Conservation (phyloP, 2,329 filamentous ascomycete genomes). For the Pestalotiopsis sp. region DNA sequence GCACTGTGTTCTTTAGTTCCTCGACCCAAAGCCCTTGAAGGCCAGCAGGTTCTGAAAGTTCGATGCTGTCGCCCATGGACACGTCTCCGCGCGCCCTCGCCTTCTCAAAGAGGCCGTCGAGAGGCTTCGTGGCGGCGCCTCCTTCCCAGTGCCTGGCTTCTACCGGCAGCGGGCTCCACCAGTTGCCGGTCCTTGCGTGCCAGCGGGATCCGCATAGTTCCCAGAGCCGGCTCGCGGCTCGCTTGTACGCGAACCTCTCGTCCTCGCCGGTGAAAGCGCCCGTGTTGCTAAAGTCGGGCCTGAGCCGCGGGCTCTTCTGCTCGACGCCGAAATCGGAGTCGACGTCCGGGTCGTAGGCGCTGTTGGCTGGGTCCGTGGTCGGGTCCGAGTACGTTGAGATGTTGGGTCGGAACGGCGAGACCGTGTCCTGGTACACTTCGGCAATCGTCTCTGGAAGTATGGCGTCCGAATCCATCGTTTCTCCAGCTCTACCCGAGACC, state of each 20-base stretch:
- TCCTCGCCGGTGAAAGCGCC: conserved; percentile 77
- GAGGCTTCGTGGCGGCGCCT: conserved; percentile 20
- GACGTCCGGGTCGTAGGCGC: conserved; percentile 57
- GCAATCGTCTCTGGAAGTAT: conserved; percentile 67
- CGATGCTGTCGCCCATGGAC: conserved; percentile 40
- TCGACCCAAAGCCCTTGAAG: conserved; percentile 37
- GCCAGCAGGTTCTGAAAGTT: conserved; percentile 46
- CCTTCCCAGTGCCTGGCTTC: conserved; percentile 71
- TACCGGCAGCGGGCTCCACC: conserved; percentile 69
- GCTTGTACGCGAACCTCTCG: conserved; percentile 79
- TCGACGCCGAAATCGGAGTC: conserved; percentile 56
- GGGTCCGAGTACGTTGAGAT: conserved; percentile 64
- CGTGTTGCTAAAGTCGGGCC: conserved; percentile 66
- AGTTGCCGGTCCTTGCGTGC: conserved; percentile 66
- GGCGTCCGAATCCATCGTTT: conserved; percentile 46
- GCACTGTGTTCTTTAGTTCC: conserved; percentile 25
- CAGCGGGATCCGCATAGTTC: conserved; percentile 76
- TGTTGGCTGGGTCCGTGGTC: conserved; percentile 30
- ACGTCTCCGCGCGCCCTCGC: conserved; percentile 35
- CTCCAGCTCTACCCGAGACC: conserved; percentile 38
- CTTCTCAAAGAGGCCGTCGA: not conserved
- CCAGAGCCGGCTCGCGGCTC: conserved; percentile 78
- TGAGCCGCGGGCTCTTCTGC: conserved; percentile 35
- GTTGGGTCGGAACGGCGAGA: conserved; percentile 78
- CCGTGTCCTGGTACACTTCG: conserved; percentile 79